Evolutionary conservation across 2,329 filamentous ascomycete genomes (phyloP), one percentile per base, ranked within the genome.

Genomic region (Colletotrichum agaves): DNA sequence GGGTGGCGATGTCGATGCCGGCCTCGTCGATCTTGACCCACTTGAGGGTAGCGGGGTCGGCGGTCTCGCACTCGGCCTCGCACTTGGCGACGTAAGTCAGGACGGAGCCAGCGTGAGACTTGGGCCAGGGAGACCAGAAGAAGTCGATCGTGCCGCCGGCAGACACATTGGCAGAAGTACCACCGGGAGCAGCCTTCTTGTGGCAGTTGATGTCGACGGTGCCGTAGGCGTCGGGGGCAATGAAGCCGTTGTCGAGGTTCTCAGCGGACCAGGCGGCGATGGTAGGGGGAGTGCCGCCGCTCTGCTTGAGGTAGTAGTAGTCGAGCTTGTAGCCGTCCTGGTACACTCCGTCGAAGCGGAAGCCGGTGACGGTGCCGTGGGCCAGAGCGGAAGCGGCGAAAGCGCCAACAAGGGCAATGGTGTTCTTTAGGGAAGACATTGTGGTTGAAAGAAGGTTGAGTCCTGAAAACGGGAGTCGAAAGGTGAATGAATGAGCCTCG

Each of bases 1-100:
- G 61, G 71, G 50, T 75, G 50, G 78, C 79, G 69, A 79, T 74
- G 67, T 85, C 78, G 70, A 88, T 82, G 64, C 88, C 89, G 37
- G 76, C 80, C 63, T 83, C 83, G 43, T 85, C 83, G 66, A 91
- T 90, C 83, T 91, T 91, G 83, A 89, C 87, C 77, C 85, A 91
- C 70, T 85, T 77, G 33, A 90, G 82, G 5, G 78, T 74, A 2
- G 76, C 78, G 76, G 87, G 86, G 76, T 86, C 83, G 63, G 84
- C 86, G 0, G 76, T 75, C 41, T 84, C 79, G 76, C 86, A 90
- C 75, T 88, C 83, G 21, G 84, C 87, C 37, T 81, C 79, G 78
- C 87, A 89, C 72, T 82, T 83, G 62, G 89, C 89, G 15, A 91
- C 79, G 80, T 91, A 91, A 75, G 85, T 85, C 70, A 91, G 83